Evolutionary conservation across 2,329 filamentous ascomycete genomes (phyloP), one percentile per base, ranked within the genome.

Genomic region (Venturia pyrina): DNA sequence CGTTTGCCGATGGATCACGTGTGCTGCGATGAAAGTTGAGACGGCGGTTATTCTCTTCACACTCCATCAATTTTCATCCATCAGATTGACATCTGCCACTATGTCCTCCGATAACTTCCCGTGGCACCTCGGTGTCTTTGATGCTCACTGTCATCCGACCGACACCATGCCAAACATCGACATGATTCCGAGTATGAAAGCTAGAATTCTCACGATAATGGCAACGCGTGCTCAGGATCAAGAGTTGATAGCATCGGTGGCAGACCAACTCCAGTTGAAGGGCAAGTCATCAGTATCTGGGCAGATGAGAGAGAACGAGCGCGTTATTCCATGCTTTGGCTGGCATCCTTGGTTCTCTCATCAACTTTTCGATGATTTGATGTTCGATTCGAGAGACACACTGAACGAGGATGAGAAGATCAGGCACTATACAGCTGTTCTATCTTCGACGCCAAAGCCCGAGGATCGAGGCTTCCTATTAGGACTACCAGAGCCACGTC

Each of bases 271-370:
- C 70, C 83, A 83, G 44, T 19, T 41, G 15, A 60, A 57, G n/a
- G 72, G 71, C 1, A 24, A 68, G 0, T 43, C 56, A 15, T 28
- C 66, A 37, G 65, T 75, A 24, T 62, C 67, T 6, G 71, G 75
- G 17, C 48, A 70, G 21, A 74, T 72, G 68, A 65, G 70, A 24
- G 67, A 72, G 62, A 69, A 77, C 56, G 77, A 79, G 68, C 80
- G 78, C 66, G 75, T 88, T 34, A 70, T 93, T 3, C 89, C 90
- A 0, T 86, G 87, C n/a, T 93, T 93, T 76, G 90, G 90, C 24
- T 93, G 90, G 89, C 90, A 95, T 73, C 90, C 90, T 0, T 95
- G 90, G 90, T 93, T 93, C 75, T 89, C 89, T 0, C 81, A 93
- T 74, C 87, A 90, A 69, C 82, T 95, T 71, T 91, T 87, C 72